Conservation (phyloP, 148 eudicot genomes). For the Talinum fruticosum region DNA sequence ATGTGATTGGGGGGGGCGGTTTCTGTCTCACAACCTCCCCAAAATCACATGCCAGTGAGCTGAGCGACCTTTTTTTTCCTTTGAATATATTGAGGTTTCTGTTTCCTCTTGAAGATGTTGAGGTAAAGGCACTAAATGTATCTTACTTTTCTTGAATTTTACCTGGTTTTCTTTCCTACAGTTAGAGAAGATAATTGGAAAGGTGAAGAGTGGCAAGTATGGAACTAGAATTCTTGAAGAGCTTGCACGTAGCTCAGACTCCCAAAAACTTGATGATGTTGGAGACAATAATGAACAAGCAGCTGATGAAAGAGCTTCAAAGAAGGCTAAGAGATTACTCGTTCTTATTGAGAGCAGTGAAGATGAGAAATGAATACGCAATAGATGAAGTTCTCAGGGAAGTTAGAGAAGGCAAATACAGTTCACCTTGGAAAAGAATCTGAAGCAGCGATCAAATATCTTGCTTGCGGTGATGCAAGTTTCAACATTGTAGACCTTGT, state of each 20-base stretch:
- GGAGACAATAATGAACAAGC: slow-evolving; percentile 28
- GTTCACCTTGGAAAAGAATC: background rate
- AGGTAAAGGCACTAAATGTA: background rate
- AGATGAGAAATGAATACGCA: slow-evolving; percentile 49
- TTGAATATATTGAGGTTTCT: too few relatives aligned
- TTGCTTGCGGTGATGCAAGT: background rate
- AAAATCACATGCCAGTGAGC: too few relatives aligned
- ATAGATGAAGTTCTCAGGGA: background rate
- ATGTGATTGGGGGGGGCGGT: background rate
- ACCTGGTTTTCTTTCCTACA: slow-evolving; percentile 34
- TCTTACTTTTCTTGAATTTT: background rate
- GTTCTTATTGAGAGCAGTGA: slow-evolving; percentile 65
- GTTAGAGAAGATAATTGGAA: slow-evolving; percentile 88
- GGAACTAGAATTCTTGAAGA: slow-evolving; percentile 73
- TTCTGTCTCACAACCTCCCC: background rate
- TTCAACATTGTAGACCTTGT: background rate
- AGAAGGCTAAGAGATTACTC: slow-evolving; percentile 51
- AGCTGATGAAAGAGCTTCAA: slow-evolving; percentile 32
- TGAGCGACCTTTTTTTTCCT: too few relatives aligned
- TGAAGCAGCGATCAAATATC: background rate
- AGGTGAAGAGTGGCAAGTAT: slow-evolving; percentile 71
- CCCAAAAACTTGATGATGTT: slow-evolving; percentile 24
- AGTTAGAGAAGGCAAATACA: background rate
- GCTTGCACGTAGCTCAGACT: slow-evolving; percentile 31
- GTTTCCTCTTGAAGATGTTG: background rate